Evolutionary conservation across 495 filamentous ascomycete species (phyloP).

Genomic region (Aspergillus bridgeri): DNA sequence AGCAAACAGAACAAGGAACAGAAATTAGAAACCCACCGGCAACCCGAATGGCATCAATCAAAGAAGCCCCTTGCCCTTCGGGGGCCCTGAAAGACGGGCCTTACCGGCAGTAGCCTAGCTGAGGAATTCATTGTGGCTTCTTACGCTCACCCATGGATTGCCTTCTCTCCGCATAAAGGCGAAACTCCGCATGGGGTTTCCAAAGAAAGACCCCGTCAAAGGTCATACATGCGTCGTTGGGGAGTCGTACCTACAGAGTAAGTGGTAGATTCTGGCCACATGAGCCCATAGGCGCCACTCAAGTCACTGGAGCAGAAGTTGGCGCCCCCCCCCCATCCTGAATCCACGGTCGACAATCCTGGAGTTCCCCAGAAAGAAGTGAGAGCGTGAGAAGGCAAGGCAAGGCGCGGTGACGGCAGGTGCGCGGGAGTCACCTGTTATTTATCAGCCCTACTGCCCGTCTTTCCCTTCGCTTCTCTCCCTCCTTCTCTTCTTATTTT

Average conservation of each 20-base stretch:
- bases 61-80: background rate
- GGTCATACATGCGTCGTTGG: background rate
- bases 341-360: background rate
- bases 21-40: background rate
- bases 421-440: background rate
- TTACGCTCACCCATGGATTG: background rate
- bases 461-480: background rate
- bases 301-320: background rate
- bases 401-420: background rate
- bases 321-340: too few species aligned
- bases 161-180: background rate
- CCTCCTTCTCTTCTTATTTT: background rate
- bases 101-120: background rate
- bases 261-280: background rate
- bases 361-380: background rate
- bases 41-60: background rate
- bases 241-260: too few species aligned
- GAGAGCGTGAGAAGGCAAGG: too few species aligned
- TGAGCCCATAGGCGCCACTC: background rate
- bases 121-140: background rate
- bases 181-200: background rate
- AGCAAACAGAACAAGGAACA: background rate
- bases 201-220: background rate
- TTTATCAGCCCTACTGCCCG: background rate
- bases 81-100: too few species aligned